Base-by-base conservation (phyloP, 1,284 basidiomycete species). In the Peniophora sp. region DNA sequence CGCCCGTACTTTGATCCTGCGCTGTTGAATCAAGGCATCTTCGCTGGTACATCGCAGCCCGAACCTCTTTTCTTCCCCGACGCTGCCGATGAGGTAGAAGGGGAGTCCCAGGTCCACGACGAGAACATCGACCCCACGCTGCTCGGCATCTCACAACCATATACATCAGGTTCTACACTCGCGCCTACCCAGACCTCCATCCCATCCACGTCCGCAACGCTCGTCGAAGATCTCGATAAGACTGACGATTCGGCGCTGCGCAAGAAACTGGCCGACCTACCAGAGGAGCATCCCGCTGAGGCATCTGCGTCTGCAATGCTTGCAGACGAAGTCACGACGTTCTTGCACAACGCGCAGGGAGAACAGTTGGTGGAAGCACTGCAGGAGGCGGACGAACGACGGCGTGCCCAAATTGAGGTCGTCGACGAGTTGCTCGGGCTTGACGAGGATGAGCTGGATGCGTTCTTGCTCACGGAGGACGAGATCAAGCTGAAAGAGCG, bases 361-460 rank as follows among this genome's bases (percentile, higher is more conserved):
- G 62, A 70, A 15, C 62, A 73, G 59, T 67, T 90, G 6, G 66
- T 70, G 10, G 72, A 73, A 17, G 84, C 81, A 3, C 69, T 91
- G 3, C 73, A 83, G 47, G 81, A 84, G 56, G 83, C 74, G 0
- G 80, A 86, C 20, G 70, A 77, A 56, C 71, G 80, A 39, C 74
- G 79, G 18, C 71, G 74, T 15, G 74, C 78, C 32, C 69, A 76
- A 34, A 75, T 80, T 43, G 47, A 60, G 3, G 69, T 73, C 20
- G 76, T 78, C 3, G 81, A 83, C 52, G 87, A 91, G 52, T 72
- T 96, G 42, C 65, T 75, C 18, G 92, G 87, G 36, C 71, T 98
- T 23, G 90, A 99, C 68, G 97, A 99, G 60, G 92, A 87, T 6
- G 97, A 99, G 66, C 75, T 99, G 44, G 92, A 98, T 64, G 72